These are phyloP conservation scores for Backusella luteola DNA, from an alignment of 192 early-diverging fungal genomes.

Conservation along the genomic window DNA sequence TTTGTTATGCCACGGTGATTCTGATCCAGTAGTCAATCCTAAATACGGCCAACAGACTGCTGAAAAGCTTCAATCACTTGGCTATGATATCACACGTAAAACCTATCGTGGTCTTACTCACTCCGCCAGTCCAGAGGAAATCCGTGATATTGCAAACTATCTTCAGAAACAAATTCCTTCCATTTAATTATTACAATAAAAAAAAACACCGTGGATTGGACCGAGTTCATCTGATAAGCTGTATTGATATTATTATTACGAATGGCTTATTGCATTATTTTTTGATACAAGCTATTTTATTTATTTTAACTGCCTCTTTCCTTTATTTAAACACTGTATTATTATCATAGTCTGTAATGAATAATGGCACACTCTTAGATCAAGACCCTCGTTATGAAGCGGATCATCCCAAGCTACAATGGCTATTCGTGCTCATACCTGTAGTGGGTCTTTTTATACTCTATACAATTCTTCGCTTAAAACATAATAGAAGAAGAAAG, in stretches of 20 bases:
- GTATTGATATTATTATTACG: neutral
- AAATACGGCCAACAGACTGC: slow-evolving; percentile 68
- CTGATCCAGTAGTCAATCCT: slow-evolving; percentile 71
- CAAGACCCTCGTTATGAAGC: neutral
- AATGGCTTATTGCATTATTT: neutral
- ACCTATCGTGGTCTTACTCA: slow-evolving; percentile 84
- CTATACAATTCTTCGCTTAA: neutral
- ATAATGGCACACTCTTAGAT: neutral
- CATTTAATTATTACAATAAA: neutral
- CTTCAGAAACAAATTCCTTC: slow-evolving; percentile 44
- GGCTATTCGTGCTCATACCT: neutral
- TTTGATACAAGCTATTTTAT: neutral
- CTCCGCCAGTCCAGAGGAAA: slow-evolving; percentile 62
- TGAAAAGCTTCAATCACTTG: slow-evolving; percentile 56
- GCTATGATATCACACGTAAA: slow-evolving; percentile 71
- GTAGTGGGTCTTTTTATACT: neutral
- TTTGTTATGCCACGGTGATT: slow-evolving; percentile 83
- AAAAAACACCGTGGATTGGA: neutral
- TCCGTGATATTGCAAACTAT: slow-evolving; percentile 67
- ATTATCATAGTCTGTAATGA: neutral
- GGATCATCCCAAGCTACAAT: slow-evolving; percentile 6
- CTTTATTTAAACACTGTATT: neutral
- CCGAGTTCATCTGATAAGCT: neutral
- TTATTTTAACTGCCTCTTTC: neutral
- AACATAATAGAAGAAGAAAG: neutral